Evolutionary conservation across 805 yeast genomes (phyloP).

Genomic region (Metschnikowia gelsemii): DNA sequence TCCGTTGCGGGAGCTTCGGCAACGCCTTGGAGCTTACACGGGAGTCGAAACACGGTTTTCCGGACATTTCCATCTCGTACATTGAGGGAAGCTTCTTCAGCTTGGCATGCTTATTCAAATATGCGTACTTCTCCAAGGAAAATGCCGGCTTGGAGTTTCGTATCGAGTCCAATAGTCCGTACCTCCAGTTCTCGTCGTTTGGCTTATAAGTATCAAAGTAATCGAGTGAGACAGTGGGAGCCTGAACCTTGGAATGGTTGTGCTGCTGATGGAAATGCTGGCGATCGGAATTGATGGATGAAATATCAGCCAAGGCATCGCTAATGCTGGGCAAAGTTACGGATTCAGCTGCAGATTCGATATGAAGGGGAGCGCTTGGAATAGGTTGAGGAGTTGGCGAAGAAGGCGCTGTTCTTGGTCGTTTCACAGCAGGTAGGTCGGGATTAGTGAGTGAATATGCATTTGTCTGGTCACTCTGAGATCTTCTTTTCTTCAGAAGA

Average conservation of each 20-base stretch:
- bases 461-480: constrained; percentile 25
- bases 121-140: constrained; percentile 8
- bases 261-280: no score
- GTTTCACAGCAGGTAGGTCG: constrained; percentile 3
- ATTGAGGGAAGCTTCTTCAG: constrained; percentile 14
- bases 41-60: constrained; percentile 40
- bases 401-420: constrained; percentile 18
- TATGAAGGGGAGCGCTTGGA: not conserved
- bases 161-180: constrained; percentile 38
- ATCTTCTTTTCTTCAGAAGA: constrained; percentile 25
- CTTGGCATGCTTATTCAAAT: constrained; percentile 2
- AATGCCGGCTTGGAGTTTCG: constrained; percentile 23
- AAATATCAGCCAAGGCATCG: constrained; percentile 34
- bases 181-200: constrained; percentile 45
- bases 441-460: not conserved
- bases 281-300: constrained; percentile 12
- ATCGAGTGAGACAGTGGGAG: constrained; percentile 43
- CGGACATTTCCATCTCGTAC: constrained; percentile 11
- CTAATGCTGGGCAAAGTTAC: constrained; percentile 35
- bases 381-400: constrained; percentile 10
- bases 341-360: no score
- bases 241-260: constrained; percentile 7
- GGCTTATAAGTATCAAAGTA: constrained; percentile 47
- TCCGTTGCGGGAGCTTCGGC: constrained; percentile 27
- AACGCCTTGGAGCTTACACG: constrained; percentile 31